A percentile compares a stretch with the other conserved stretches of the same genome.
Conservation (phyloP, 1,284 basidiomycete species). For the Apiotrichum sp. region DNA sequence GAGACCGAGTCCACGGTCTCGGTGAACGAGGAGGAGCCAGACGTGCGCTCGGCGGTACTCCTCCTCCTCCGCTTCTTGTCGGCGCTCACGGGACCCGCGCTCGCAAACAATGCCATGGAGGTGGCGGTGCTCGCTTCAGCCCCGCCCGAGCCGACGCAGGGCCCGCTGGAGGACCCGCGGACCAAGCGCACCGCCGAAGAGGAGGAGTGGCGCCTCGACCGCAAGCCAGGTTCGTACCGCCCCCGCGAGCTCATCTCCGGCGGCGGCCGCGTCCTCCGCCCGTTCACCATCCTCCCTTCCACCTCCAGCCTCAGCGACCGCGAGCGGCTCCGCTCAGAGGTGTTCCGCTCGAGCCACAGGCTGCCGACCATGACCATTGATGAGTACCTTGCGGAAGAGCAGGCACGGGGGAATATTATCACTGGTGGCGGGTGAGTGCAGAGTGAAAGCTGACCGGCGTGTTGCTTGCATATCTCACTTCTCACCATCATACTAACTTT, state of each 20-base stretch:
- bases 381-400: slow-evolving; percentile 86
- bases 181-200: slow-evolving; percentile 32
- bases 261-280: slow-evolving; percentile 70
- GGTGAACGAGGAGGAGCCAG: slow-evolving; percentile 51
- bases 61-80: slow-evolving; percentile 68
- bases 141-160: slow-evolving; percentile 9
- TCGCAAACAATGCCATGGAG: slow-evolving; percentile 68
- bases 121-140: slow-evolving; percentile 52
- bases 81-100: slow-evolving; percentile 61
- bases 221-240: slow-evolving; percentile 37
- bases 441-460: too few relatives aligned
- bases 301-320: slow-evolving; percentile 54
- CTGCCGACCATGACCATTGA: slow-evolving; percentile 95
- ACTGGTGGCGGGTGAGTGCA: slow-evolving; percentile 72
- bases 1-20: slow-evolving; percentile 28
- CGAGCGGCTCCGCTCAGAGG: slow-evolving; percentile 64
- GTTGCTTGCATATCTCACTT: too few relatives aligned
- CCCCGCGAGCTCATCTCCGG: slow-evolving; percentile 61
- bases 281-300: slow-evolving; percentile 85
- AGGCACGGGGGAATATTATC: slow-evolving; percentile 76
- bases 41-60: slow-evolving; percentile 62
- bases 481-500: neutral
- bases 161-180: slow-evolving; percentile 47
- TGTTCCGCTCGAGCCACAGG: slow-evolving; percentile 79
- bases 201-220: slow-evolving; percentile 74